A percentile compares a stretch with the other conserved stretches of the same genome.
Evolutionary conservation across 352 stramenopile genomes (phyloP).

Genomic region (Pythium pyrilobum): DNA sequence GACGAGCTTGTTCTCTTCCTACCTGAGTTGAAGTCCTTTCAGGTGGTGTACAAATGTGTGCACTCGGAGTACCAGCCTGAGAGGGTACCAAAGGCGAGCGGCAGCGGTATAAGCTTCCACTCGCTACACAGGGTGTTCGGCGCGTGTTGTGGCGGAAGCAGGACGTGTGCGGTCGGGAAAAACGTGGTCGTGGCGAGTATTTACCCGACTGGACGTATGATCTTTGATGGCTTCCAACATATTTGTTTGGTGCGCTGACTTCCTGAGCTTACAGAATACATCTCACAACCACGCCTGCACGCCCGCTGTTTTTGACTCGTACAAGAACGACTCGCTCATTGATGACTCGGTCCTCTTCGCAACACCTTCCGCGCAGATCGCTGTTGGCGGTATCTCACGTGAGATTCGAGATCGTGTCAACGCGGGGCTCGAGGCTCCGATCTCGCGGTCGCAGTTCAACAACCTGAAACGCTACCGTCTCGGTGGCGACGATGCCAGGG

Average conservation of each 20-base stretch:
- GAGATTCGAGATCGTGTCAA: not conserved
- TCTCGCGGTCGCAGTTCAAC: not conserved
- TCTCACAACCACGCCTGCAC: not conserved
- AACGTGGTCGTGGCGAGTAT: too few relatives aligned
- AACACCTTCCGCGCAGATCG: not conserved
- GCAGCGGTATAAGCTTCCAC: not conserved
- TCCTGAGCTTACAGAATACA: not conserved
- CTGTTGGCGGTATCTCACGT: not conserved
- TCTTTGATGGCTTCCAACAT: too few relatives aligned
- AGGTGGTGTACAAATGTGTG: not conserved
- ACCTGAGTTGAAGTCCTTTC: not conserved
- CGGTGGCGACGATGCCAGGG: not conserved
- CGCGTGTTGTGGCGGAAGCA: not conserved
- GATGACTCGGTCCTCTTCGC: not conserved
- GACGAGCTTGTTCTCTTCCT: not conserved
- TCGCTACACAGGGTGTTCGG: not conserved
- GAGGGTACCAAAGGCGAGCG: not conserved
- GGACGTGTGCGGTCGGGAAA: not conserved
- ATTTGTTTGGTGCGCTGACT: not conserved
- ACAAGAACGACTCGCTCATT: not conserved
- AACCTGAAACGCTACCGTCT: conserved; percentile 1
- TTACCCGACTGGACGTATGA: too few relatives aligned
- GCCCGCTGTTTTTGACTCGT: not conserved
- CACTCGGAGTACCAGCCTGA: not conserved
- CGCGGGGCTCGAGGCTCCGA: not conserved